Base-by-base conservation (phyloP, 768 basidiomycete species). In the Rhizopogon vinicolor region DNA sequence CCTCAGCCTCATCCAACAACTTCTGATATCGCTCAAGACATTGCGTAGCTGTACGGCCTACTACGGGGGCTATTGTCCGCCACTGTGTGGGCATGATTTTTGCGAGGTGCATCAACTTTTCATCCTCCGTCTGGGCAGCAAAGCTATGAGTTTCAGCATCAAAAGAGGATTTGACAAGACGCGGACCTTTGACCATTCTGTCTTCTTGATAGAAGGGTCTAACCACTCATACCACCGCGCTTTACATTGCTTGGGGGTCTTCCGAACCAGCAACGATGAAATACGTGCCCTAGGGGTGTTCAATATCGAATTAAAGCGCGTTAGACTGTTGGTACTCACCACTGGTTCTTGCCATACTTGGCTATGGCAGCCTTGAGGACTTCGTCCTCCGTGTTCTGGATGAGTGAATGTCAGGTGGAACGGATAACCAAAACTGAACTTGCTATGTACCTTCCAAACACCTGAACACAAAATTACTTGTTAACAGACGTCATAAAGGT, bases 31-130 rank as follows among this genome's bases (percentile, higher is more conserved):
- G 87, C 70, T 99, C 97, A 31, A 98, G 74, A 75, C 97, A 99
- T 68, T 99, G 97, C 0, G 91, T 96, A 1, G 97, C 97, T 1
- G 97, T 98, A 29, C 97, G 84, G 41, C 97, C 97, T 54, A 99
- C 97, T 58, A 97, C 96, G 49, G 97, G 97, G 4, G 97, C 95
- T 62, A 99, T 96, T 22, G 97, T 98, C 29, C 97, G 87, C 97
- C 97, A 99, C 77, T 99, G 97, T 0, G 97, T 98, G 0, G 97
- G 97, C 94, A 98, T 99, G 57, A 98, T 79, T 73, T 98, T 98
- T 42, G 97, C 97, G 22, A 98, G 84, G 69, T 98, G 95, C 10
- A 99, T 79, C 3, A 99, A 83, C 71, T 98, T 99, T 75, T 98
- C 97, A 73, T 99, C 97, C 73, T 99, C 97, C 16, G 90, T 93